Evolutionary conservation across 179 eudicot genomes (phyloP).

Genomic region (Beta macrorhiza): DNA sequence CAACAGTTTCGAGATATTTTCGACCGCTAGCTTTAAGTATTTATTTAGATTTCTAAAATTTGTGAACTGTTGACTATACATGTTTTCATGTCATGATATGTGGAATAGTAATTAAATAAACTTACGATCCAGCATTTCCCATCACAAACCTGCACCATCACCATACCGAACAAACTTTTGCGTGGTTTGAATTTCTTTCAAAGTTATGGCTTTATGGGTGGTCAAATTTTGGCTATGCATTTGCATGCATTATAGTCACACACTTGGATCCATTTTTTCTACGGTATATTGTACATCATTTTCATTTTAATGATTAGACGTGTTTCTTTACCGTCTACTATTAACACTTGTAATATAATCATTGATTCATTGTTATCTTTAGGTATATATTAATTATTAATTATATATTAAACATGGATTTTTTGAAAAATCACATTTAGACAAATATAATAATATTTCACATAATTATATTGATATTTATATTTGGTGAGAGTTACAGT

Average conservation of each 20-base stretch:
- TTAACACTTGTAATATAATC: too few species aligned
- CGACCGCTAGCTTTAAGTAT: background rate
- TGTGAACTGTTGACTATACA: background rate
- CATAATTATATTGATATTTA: too few species aligned
- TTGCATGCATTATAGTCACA: conserved; percentile 4
- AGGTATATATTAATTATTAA: too few species aligned
- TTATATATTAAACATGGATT: too few species aligned
- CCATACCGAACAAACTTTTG: background rate
- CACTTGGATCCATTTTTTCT: conserved; percentile 8
- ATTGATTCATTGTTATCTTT: too few species aligned
- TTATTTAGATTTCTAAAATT: background rate
- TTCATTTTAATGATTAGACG: too few species aligned
- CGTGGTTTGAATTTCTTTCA: conserved; percentile 6
- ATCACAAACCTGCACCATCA: conserved; percentile 17
- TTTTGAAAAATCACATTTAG: too few species aligned
- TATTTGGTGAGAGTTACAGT: too few species aligned
- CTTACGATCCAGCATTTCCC: background rate
- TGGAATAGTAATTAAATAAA: background rate
- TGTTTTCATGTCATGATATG: background rate
- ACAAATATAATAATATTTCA: too few species aligned
- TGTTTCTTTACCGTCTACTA: too few species aligned
- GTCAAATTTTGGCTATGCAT: conserved; percentile 1
- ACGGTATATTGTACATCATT: too few species aligned
- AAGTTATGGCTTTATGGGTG: background rate
- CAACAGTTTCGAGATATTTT: conserved; percentile 13